Percentiles rank a stretch among this genome's conserved stretches.
Evolutionary conservation across 495 filamentous ascomycete species (phyloP).

Genomic region (Penicillium herquei): DNA sequence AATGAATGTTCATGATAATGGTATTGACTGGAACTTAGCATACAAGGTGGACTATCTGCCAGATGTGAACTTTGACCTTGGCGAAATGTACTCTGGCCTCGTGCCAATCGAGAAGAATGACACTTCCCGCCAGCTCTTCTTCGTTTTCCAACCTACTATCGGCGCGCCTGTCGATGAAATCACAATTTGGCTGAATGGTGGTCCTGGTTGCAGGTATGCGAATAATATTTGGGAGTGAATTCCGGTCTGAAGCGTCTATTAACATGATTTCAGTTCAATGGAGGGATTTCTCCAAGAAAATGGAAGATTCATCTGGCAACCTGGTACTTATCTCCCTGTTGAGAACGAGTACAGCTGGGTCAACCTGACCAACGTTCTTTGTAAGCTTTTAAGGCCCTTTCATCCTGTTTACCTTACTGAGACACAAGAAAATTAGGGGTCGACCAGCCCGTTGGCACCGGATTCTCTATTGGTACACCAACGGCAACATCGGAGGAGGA

Average conservation of each 20-base stretch:
- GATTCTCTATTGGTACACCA: constrained; percentile 55
- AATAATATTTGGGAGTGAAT: too few relatives aligned
- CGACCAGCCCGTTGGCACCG: constrained; percentile 57
- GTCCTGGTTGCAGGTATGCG: constrained; percentile 59
- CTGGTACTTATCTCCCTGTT: constrained; percentile 55
- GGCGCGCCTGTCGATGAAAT: constrained; percentile 61
- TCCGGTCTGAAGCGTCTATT: too few relatives aligned
- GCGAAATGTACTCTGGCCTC: constrained; percentile 73
- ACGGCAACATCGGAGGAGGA: constrained; percentile 55
- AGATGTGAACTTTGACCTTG: constrained; percentile 70
- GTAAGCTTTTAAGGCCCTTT: constrained; percentile 23
- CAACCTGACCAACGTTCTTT: constrained; percentile 65
- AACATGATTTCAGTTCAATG: constrained; percentile 38
- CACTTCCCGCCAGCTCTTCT: constrained; percentile 49
- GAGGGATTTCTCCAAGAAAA: constrained; percentile 67
- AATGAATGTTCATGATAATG: too few relatives aligned
- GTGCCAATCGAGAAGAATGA: constrained; percentile 64
- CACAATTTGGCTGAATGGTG: constrained; percentile 72
- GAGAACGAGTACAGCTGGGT: constrained; percentile 67
- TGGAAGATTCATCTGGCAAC: constrained; percentile 61
- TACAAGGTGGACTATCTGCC: constrained; percentile 69
- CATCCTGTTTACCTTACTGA: neutral
- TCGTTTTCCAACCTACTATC: constrained; percentile 50
- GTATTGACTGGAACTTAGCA: constrained; percentile 29
- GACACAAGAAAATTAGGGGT: constrained; percentile 28